A percentile compares a stretch with the other conserved stretches of the same genome.
Evolutionary conservation across 345 rosid genomes (phyloP).

Genomic region (Euphorbia peplus): DNA sequence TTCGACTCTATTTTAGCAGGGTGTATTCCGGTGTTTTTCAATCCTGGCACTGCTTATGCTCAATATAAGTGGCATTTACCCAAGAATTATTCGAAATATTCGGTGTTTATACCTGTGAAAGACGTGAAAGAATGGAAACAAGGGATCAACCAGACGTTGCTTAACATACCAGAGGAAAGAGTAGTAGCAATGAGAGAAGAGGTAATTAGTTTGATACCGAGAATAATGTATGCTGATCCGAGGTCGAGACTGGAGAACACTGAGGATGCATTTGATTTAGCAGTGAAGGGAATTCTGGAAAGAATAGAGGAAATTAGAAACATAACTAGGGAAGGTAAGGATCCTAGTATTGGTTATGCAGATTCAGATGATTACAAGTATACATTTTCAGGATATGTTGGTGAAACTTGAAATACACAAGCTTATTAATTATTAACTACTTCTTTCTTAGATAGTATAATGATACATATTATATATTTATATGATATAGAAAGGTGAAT

Average conservation of each 20-base stretch:
- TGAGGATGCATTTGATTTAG: conserved; percentile 32
- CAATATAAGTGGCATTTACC: conserved; percentile 32
- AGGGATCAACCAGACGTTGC: conserved; percentile 21
- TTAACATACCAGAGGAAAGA: conserved; percentile 8
- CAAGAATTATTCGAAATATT: conserved; percentile 20
- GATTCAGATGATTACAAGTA: conserved; percentile 28
- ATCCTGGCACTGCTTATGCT: conserved; percentile 25
- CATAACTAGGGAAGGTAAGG: conserved; percentile 17
- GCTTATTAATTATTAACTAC: no score
- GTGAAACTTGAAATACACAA: conserved; percentile 16
- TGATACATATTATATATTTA: no score
- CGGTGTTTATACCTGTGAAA: conserved; percentile 20
- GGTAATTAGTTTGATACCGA: conserved; percentile 22
- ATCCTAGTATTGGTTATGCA: conserved; percentile 31
- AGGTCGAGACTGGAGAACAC: conserved; percentile 12
- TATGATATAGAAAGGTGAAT: no score
- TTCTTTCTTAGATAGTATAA: no score
- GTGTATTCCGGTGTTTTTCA: conserved; percentile 30
- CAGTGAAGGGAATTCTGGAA: conserved; percentile 29
- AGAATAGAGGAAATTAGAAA: conserved; percentile 23
- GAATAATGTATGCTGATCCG: conserved; percentile 26
- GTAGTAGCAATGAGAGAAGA: conserved; percentile 26
- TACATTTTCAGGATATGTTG: conserved; percentile 21
- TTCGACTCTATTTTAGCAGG: conserved; percentile 28
- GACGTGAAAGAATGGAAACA: conserved; percentile 23